Evolutionary conservation across 805 yeast genomes (phyloP).

Genomic region (Yamadazyma laniorum): DNA sequence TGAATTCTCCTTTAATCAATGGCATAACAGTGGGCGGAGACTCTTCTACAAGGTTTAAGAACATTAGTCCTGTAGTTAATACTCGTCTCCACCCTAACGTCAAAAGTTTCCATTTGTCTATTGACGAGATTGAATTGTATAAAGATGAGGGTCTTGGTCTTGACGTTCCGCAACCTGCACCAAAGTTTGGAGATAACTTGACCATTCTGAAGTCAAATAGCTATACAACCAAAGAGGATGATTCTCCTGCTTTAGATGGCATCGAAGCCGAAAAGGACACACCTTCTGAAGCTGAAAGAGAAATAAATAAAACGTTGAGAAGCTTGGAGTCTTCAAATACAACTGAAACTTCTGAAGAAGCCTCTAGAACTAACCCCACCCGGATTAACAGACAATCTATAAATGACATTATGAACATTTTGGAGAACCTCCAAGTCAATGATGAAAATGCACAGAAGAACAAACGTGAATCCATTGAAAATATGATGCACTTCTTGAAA

Average conservation of each 20-base stretch:
- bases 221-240: neutral
- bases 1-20: slow-evolving; percentile 31
- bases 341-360: neutral
- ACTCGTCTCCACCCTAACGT: slow-evolving; percentile 8
- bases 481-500: slow-evolving; percentile 22
- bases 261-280: neutral
- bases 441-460: slow-evolving; percentile 9
- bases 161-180: neutral
- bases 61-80: slow-evolving; percentile 10
- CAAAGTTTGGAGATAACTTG: neutral
- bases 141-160: slow-evolving; percentile 4
- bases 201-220: slow-evolving; percentile 4
- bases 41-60: slow-evolving; percentile 11
- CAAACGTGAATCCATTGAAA: slow-evolving; percentile 21
- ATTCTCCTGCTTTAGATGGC: neutral
- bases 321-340: slow-evolving; percentile 1
- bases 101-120: slow-evolving; percentile 14
- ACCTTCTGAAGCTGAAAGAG: slow-evolving; percentile 1
- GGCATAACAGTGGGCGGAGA: slow-evolving; percentile 33
- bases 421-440: slow-evolving; percentile 17
- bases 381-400: slow-evolving; percentile 26
- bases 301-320: slow-evolving; percentile 6
- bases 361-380: neutral
- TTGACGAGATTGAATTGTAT: slow-evolving; percentile 13
- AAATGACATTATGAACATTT: slow-evolving; percentile 30